phyloP scores from a whole-genome alignment of 2,329 filamentous ascomycete genomes.

The Xylaria sp. region DNA sequence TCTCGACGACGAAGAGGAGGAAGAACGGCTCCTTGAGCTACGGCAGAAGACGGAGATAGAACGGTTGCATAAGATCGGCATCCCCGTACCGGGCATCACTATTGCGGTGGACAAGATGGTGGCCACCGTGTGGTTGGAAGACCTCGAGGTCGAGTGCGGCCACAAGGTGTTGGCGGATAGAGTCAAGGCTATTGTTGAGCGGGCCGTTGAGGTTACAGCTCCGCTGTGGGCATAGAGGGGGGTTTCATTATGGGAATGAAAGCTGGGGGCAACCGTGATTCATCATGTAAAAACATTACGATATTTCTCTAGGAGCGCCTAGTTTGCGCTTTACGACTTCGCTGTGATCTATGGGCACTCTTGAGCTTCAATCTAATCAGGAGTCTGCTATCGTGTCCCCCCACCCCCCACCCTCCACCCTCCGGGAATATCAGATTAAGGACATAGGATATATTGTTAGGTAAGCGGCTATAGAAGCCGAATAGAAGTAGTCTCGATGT shows the following conservation, averaged over 20 bases:
- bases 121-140: slow-evolving; percentile 90
- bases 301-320: slow-evolving; percentile 1
- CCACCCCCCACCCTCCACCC: too few relatives aligned
- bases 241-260: too few relatives aligned
- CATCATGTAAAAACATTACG: slow-evolving; percentile 10
- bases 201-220: slow-evolving; percentile 85
- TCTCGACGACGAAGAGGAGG: slow-evolving; percentile 46
- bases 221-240: slow-evolving; percentile 66
- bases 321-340: background rate
- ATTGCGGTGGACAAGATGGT: slow-evolving; percentile 88
- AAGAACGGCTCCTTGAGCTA: slow-evolving; percentile 55
- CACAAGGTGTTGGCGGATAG: slow-evolving; percentile 81
- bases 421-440: background rate
- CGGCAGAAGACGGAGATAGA: slow-evolving; percentile 73
- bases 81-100: slow-evolving; percentile 86
- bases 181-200: slow-evolving; percentile 86
- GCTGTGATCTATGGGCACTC: background rate
- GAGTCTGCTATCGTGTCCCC: background rate
- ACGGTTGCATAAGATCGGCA: slow-evolving; percentile 80
- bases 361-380: background rate
- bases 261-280: slow-evolving; percentile 39
- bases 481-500: background rate
- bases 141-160: slow-evolving; percentile 84
- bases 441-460: background rate
- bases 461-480: background rate